Evolutionary conservation across 495 filamentous ascomycete species (phyloP).

Genomic region (Cetradonia linearis): DNA sequence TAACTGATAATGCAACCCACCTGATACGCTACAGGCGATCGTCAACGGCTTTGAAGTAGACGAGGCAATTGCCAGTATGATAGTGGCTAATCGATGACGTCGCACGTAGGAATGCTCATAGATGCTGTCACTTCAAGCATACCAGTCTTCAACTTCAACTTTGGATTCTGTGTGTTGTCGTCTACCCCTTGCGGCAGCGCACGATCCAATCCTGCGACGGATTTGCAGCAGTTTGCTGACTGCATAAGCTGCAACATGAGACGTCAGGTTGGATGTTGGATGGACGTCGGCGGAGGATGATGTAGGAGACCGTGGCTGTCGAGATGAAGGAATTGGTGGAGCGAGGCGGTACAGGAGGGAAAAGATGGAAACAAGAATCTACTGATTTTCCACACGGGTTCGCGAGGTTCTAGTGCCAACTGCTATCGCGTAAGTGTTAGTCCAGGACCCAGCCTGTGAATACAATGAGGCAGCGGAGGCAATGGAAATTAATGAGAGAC

Average conservation of each 20-base stretch:
- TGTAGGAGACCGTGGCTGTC: background rate
- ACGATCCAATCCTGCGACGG: slow-evolving; percentile 9
- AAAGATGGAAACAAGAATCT: slow-evolving; percentile 3
- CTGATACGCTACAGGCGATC: slow-evolving; percentile 6
- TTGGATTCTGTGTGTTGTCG: background rate
- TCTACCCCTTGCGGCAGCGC: background rate
- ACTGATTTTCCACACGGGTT: slow-evolving; percentile 7
- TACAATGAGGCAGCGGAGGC: background rate
- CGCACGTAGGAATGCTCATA: slow-evolving; percentile 3
- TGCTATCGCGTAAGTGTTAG: slow-evolving; percentile 3
- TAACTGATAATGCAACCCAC: slow-evolving; percentile 3
- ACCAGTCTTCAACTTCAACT: background rate
- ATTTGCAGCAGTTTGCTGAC: background rate
- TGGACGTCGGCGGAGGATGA: background rate
- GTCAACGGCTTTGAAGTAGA: background rate
- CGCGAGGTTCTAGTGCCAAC: background rate
- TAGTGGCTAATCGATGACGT: slow-evolving; percentile 4
- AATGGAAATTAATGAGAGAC: slow-evolving; percentile 13
- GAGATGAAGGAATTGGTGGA: background rate
- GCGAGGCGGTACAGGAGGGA: slow-evolving; percentile 1
- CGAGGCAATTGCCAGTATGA: background rate
- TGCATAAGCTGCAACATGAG: slow-evolving; percentile 5
- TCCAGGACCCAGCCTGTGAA: slow-evolving; percentile 1
- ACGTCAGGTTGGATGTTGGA: background rate
- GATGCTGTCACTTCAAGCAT: slow-evolving; percentile 6